Evolutionary conservation across 2,329 filamentous ascomycete species (phyloP).

Genomic region (Penicillium fuscoglaucum): DNA sequence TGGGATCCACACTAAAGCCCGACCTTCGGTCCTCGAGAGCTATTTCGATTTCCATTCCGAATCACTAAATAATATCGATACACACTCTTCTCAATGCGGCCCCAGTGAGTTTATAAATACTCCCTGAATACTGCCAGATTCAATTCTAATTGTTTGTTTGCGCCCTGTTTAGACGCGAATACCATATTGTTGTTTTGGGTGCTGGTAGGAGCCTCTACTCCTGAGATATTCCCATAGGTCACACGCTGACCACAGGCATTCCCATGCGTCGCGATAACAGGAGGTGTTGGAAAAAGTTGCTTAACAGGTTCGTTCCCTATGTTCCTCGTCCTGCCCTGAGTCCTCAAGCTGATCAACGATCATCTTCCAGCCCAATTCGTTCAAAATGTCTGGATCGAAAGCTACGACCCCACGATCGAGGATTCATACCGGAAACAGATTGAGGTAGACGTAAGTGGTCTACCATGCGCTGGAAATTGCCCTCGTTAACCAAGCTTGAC

Average conservation of each 20-base stretch:
- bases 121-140: background rate
- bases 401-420: conserved; percentile 84
- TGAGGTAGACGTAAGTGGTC: conserved; percentile 75
- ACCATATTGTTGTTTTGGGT: conserved; percentile 79
- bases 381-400: conserved; percentile 91
- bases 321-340: background rate
- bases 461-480: background rate
- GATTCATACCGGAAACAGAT: conserved; percentile 87
- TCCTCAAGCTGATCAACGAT: conserved; percentile 15
- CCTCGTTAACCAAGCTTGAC: conserved; percentile 32
- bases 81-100: conserved; percentile 33
- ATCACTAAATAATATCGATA: background rate
- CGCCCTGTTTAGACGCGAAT: conserved; percentile 62
- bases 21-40: background rate
- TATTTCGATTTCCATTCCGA: background rate
- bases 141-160: conserved; percentile 24
- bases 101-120: conserved; percentile 34
- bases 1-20: conserved; percentile 1
- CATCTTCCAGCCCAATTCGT: conserved; percentile 76
- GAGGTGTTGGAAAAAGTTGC: conserved; percentile 90
- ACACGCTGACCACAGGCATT: conserved; percentile 22
- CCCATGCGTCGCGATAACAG: conserved; percentile 45
- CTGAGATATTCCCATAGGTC: conserved; percentile 3
- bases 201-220: conserved; percentile 57
- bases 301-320: conserved; percentile 68